phyloP scores from a whole-genome alignment of 192 early-diverging fungal species.

The Linnemannia hyalina region DNA sequence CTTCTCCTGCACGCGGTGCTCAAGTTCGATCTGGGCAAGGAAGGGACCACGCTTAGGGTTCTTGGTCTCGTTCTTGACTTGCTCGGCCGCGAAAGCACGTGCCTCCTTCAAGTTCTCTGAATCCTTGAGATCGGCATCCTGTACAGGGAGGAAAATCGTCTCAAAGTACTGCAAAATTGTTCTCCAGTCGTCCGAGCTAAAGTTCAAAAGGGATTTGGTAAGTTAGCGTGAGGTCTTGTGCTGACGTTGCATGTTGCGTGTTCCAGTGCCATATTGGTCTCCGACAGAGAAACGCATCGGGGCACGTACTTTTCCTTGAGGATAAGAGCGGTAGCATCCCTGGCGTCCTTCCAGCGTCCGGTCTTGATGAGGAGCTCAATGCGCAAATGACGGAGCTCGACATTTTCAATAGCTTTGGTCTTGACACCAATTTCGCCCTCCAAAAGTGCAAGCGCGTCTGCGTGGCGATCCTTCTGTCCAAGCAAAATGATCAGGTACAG shows the following conservation, averaged over 20 bases:
- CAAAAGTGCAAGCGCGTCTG: slow-evolving; percentile 75
- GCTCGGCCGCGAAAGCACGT: slow-evolving; percentile 51
- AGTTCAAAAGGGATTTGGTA: neutral
- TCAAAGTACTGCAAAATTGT: slow-evolving; percentile 73
- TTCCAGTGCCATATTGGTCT: neutral
- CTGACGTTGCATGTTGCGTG: neutral
- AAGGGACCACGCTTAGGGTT: slow-evolving; percentile 76
- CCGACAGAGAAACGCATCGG: neutral
- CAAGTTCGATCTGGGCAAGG: slow-evolving; percentile 76
- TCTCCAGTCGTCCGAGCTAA: slow-evolving; percentile 83
- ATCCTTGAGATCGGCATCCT: slow-evolving; percentile 49
- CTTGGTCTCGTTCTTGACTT: slow-evolving; percentile 56
- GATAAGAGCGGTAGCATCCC: slow-evolving; percentile 54
- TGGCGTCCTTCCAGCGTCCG: slow-evolving; percentile 61
- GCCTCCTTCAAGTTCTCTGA: slow-evolving; percentile 58
- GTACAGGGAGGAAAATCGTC: slow-evolving; percentile 62
- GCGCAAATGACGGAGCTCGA: slow-evolving; percentile 75
- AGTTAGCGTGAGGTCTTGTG: neutral
- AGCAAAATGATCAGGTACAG: slow-evolving; percentile 82
- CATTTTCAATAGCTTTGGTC: slow-evolving; percentile 73
- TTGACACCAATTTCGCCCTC: slow-evolving; percentile 71
- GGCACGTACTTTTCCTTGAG: slow-evolving; percentile 50
- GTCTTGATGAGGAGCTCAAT: slow-evolving; percentile 66
- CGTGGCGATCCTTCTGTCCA: slow-evolving; percentile 72
- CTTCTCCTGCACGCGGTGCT: slow-evolving; percentile 56